Conservation (phyloP, 331 rosid genomes). For the Quercus tomentella region DNA sequence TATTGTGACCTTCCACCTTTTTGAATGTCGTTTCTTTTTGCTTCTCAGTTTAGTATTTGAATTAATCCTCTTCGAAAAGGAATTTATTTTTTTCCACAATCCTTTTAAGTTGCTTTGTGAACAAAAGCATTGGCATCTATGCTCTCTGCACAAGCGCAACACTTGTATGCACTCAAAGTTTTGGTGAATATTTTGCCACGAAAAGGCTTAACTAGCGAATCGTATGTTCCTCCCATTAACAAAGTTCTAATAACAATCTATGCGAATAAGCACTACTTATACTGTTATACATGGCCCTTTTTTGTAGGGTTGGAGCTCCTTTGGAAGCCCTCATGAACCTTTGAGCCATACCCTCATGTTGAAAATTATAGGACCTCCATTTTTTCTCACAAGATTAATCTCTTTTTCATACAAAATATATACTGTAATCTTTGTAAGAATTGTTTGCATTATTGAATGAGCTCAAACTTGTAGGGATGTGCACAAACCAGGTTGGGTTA, state of each 20-base stretch:
- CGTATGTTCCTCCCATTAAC: slow-evolving; percentile 14
- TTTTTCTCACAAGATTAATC: too few species aligned
- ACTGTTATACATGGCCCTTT: background rate
- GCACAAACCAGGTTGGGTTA: too few species aligned
- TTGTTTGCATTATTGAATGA: background rate
- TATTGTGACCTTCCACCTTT: slow-evolving; percentile 29
- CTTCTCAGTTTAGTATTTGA: background rate
- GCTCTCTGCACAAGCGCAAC: slow-evolving; percentile 24
- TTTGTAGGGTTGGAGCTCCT: too few species aligned
- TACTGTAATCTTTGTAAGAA: background rate
- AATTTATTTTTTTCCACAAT: background rate
- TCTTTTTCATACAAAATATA: background rate
- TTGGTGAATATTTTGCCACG: slow-evolving; percentile 26
- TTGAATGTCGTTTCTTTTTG: background rate
- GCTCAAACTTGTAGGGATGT: too few species aligned
- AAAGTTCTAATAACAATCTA: slow-evolving; percentile 26
- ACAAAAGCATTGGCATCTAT: slow-evolving; percentile 27
- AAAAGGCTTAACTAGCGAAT: slow-evolving; percentile 34
- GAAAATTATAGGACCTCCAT: too few species aligned
- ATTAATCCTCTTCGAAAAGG: background rate
- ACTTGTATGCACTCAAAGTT: background rate
- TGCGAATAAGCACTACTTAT: slow-evolving; percentile 15
- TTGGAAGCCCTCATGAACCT: too few species aligned
- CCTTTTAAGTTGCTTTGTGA: background rate
- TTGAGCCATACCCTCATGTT: too few species aligned